Evolutionary conservation across 2,329 filamentous ascomycete genomes (phyloP).

Genomic region (Ceratocystis variospora): DNA sequence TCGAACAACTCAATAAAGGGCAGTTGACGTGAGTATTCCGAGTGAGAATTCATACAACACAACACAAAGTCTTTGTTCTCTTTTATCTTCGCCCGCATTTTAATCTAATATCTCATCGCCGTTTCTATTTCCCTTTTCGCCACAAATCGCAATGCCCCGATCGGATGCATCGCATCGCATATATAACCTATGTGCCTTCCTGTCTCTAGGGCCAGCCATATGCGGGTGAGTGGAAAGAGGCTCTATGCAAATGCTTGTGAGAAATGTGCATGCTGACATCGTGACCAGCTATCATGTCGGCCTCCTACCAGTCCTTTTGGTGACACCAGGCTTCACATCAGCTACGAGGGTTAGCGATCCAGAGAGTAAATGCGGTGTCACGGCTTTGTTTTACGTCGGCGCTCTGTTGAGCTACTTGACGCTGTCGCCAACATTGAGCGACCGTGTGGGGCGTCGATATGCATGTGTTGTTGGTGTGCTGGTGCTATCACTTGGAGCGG

Average conservation of each 20-base stretch:
- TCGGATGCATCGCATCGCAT: constrained; percentile 22
- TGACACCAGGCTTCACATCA: constrained; percentile 35
- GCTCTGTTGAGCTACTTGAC: constrained; percentile 43
- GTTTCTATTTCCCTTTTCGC: background rate
- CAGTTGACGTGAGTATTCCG: background rate
- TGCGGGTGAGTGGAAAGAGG: constrained; percentile 33
- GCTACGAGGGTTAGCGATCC: constrained; percentile 28
- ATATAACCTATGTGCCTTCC: constrained; percentile 33
- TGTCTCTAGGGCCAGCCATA: constrained; percentile 36
- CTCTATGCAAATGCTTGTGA: background rate
- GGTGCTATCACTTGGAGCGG: constrained; percentile 35
- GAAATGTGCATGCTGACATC: background rate
- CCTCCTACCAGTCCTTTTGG: constrained; percentile 41
- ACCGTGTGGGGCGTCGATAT: constrained; percentile 37
- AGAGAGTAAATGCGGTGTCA: constrained; percentile 24
- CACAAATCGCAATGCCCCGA: background rate
- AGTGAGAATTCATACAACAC: background rate
- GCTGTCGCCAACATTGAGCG: constrained; percentile 38
- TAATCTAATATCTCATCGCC: background rate
- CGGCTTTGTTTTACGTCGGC: constrained; percentile 38
- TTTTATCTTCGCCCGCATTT: background rate
- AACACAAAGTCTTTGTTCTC: background rate
- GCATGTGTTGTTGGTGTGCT: constrained; percentile 36
- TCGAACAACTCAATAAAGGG: background rate
- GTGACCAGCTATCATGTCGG: constrained; percentile 40